A percentile compares a stretch with the other conserved stretches of the same genome.
Conservation (phyloP, 202 grass and related monocot species). For the Hordeum pubiflorum region DNA sequence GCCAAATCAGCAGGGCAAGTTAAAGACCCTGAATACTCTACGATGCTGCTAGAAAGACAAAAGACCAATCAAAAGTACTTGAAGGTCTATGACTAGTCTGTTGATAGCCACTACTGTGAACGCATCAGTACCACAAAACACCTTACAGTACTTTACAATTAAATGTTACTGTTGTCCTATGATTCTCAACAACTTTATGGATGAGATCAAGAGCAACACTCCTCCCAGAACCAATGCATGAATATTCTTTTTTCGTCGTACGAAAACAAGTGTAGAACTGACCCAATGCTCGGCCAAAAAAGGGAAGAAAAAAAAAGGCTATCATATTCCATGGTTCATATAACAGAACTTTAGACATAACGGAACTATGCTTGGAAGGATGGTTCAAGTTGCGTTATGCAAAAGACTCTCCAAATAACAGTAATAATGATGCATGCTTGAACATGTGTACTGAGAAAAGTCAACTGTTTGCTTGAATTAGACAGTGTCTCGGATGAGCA, state of each 20-base stretch:
- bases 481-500: not conserved
- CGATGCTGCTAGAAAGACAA: not conserved
- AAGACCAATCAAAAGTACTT: not conserved
- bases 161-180: slow-evolving; percentile 1
- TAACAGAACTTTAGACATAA: not conserved
- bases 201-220: not conserved
- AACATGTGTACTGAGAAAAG: not conserved
- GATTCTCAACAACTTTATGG: not conserved
- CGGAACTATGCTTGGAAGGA: not conserved
- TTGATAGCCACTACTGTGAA: not conserved
- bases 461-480: not conserved
- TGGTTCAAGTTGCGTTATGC: slow-evolving; percentile 8
- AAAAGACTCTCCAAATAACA: not conserved
- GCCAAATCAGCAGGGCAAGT: not conserved
- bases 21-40: not conserved
- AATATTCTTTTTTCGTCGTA: not conserved
- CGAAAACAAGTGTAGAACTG: slow-evolving; percentile 11
- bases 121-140: not conserved
- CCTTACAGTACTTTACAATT: not conserved
- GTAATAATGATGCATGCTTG: slow-evolving; percentile 6
- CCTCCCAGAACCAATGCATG: not conserved
- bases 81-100: slow-evolving; percentile 20
- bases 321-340: not conserved
- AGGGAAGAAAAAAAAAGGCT: not conserved
- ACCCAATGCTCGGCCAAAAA: not conserved